phyloP scores from a whole-genome alignment of 2,329 filamentous ascomycete species.

The Pleurostoma richardsiae region DNA sequence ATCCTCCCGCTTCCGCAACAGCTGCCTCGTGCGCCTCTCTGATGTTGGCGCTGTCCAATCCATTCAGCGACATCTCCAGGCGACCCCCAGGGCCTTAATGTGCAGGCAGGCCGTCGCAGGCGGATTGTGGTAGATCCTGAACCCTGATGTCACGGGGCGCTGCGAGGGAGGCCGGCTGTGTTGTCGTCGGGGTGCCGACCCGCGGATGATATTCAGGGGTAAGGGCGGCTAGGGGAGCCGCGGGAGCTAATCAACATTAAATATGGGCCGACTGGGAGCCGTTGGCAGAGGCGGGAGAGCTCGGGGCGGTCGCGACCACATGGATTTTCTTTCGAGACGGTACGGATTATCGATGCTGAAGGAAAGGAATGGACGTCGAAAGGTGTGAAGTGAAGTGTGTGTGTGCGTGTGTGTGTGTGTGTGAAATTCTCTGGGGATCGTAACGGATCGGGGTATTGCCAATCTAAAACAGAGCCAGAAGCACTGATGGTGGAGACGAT shows the following conservation, averaged over 20 bases:
- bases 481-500: too few species aligned
- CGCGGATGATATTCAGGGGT: conserved; percentile 7
- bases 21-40: conserved; percentile 80
- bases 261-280: conserved; percentile 1
- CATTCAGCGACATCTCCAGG: conserved; percentile 84
- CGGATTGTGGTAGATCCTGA: background rate
- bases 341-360: background rate
- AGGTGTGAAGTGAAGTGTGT: background rate
- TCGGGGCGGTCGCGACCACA: conserved; percentile 5
- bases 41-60: conserved; percentile 76
- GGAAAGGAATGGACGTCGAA: background rate
- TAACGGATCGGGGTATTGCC: too few species aligned
- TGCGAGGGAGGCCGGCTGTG: background rate
- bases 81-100: conserved; percentile 4
- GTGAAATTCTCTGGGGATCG: background rate
- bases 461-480: too few species aligned
- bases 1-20: conserved; percentile 82
- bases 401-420: background rate
- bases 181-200: background rate
- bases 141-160: background rate
- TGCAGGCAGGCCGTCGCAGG: too few species aligned
- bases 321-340: background rate
- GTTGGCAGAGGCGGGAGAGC: conserved; percentile 6
- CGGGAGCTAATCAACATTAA: too few species aligned
- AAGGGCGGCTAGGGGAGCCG: background rate